These are phyloP conservation scores for Myxozyma melibiosi DNA, from an alignment of 805 yeast genomes.

Conservation along the genomic window DNA sequence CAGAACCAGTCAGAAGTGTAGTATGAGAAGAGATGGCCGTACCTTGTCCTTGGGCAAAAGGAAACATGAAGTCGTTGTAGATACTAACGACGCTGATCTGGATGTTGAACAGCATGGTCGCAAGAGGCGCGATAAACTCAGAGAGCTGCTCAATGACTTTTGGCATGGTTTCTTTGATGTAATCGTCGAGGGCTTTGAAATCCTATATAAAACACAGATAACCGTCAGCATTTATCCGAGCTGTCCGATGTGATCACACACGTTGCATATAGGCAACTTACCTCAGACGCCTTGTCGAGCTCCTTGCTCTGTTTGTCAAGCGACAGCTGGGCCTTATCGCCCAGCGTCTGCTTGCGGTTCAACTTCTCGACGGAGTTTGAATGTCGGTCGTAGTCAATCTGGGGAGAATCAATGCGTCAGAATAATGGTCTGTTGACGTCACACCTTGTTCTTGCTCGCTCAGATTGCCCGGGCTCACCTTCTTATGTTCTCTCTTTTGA, in stretches of 20 bases:
- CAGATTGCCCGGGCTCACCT: conserved; percentile 26
- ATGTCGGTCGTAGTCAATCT: conserved; percentile 43
- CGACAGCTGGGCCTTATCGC: conserved; percentile 39
- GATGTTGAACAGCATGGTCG: conserved; percentile 38
- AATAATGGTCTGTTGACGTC: too few relatives aligned
- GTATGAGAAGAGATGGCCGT: neutral
- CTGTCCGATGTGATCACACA: neutral
- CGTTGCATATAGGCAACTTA: neutral
- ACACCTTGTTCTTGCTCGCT: too few relatives aligned
- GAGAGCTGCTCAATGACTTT: conserved; percentile 36
- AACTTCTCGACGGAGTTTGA: conserved; percentile 41
- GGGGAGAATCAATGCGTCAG: too few relatives aligned
- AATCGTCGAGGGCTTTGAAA: conserved; percentile 40
- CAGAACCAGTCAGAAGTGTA: neutral
- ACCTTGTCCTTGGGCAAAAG: conserved; percentile 38
- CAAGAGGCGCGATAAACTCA: conserved; percentile 41
- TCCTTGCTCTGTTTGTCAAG: conserved; percentile 38
- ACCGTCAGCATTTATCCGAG: neutral
- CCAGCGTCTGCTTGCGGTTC: conserved; percentile 34
- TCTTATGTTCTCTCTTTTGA: conserved; percentile 45
- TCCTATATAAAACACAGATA: conserved; percentile 23
- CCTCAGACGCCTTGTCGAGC: conserved; percentile 39
- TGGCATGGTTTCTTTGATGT: conserved; percentile 39
- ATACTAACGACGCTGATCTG: conserved; percentile 37
- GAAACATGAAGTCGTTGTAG: conserved; percentile 30